These are phyloP conservation scores for Geranium rotundifolium DNA, from an alignment of 345 rosid genomes.

Conservation along the genomic window DNA sequence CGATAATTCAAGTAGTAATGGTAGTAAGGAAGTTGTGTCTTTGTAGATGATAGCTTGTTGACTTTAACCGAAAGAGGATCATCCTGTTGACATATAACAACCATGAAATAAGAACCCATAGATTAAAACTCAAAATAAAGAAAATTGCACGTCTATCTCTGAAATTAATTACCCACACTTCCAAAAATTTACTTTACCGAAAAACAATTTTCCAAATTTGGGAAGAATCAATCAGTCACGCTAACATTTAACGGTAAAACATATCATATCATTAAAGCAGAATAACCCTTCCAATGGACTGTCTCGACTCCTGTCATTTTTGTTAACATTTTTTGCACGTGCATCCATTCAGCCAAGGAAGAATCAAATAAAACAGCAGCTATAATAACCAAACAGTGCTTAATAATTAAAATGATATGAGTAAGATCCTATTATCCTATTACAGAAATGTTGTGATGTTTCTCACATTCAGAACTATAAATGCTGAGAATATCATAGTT, in stretches of 20 bases:
- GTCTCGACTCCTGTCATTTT: too few species aligned
- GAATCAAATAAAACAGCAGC: too few species aligned
- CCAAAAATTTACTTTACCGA: not conserved
- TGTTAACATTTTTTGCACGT: too few species aligned
- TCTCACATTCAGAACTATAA: too few species aligned
- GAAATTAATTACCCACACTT: not conserved
- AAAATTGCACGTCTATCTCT: not conserved
- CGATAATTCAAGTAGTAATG: conserved; percentile 77
- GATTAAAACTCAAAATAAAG: not conserved
- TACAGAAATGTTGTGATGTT: too few species aligned
- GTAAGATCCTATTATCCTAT: too few species aligned
- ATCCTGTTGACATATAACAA: conserved; percentile 33
- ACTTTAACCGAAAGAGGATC: conserved; percentile 65
- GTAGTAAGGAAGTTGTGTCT: conserved; percentile 95
- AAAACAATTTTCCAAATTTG: not conserved
- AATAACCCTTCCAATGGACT: too few species aligned
- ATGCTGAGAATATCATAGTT: too few species aligned
- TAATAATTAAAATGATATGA: too few species aligned
- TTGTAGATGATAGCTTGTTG: conserved; percentile 91
- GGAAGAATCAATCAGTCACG: not conserved
- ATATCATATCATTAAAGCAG: too few species aligned
- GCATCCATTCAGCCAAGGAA: too few species aligned
- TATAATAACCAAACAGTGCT: too few species aligned
- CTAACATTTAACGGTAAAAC: not conserved
- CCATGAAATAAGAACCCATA: conserved; percentile 1